phyloP scores from a whole-genome alignment of 352 stramenopile species.

The Phytophthora vignae region DNA sequence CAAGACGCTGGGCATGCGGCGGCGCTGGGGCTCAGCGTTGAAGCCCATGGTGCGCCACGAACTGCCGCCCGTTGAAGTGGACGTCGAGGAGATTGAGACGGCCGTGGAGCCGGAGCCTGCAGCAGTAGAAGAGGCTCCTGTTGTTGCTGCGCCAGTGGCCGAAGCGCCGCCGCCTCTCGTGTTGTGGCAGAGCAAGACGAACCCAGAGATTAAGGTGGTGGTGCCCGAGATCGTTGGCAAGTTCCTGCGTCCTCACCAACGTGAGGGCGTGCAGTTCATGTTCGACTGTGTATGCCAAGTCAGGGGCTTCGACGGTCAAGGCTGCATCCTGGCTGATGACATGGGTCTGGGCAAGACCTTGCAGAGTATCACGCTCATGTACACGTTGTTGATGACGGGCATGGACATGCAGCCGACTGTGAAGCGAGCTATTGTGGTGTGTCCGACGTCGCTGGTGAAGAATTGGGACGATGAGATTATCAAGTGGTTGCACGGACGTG shows the following conservation, averaged over 20 bases:
- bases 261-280: slow-evolving; percentile 97
- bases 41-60: slow-evolving; percentile 75
- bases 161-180: slow-evolving; percentile 75
- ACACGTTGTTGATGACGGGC: slow-evolving; percentile 79
- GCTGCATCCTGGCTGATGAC: slow-evolving; percentile 89
- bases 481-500: slow-evolving; percentile 86
- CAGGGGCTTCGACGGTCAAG: slow-evolving; percentile 79
- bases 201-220: slow-evolving; percentile 71
- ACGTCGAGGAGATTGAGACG: slow-evolving; percentile 67
- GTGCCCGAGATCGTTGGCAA: slow-evolving; percentile 94
- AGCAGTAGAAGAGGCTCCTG: slow-evolving; percentile 32
- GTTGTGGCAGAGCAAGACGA: slow-evolving; percentile 79
- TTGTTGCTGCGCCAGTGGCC: slow-evolving; percentile 16
- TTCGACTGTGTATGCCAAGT: slow-evolving; percentile 94
- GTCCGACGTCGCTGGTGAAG: slow-evolving; percentile 88
- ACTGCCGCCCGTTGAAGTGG: slow-evolving; percentile 64
- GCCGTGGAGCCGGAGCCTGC: slow-evolving; percentile 34
- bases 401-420: slow-evolving; percentile 77
- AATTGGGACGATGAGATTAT: slow-evolving; percentile 92
- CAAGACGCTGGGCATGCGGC: slow-evolving; percentile 87
- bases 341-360: slow-evolving; percentile 91
- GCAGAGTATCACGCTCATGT: slow-evolving; percentile 90
- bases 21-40: slow-evolving; percentile 61
- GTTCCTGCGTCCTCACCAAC: slow-evolving; percentile 95
- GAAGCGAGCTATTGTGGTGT: slow-evolving; percentile 82